Percentiles rank a stretch among this genome's conserved stretches.
Evolutionary conservation across 306 rosid species (phyloP).

Genomic region (Vigna radiata): DNA sequence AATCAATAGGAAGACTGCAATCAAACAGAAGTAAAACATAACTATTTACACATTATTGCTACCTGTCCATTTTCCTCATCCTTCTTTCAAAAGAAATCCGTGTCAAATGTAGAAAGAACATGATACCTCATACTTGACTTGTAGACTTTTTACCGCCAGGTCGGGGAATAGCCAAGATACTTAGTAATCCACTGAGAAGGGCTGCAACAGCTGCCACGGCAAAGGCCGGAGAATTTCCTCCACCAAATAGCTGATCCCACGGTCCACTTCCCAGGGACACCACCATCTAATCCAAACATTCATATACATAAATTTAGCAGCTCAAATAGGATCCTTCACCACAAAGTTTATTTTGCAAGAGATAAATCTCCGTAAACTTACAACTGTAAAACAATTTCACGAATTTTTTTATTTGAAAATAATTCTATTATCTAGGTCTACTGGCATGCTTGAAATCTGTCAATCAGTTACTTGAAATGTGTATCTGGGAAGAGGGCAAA

Average conservation of each 20-base stretch:
- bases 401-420: conserved; percentile 10
- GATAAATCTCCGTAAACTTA: conserved; percentile 21
- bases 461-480: conserved; percentile 26
- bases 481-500: conserved; percentile 34
- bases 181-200: conserved; percentile 81
- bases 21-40: conserved; percentile 32
- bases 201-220: conserved; percentile 88
- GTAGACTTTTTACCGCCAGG: conserved; percentile 72
- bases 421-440: conserved; percentile 21
- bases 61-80: conserved; percentile 49
- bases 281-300: conserved; percentile 71
- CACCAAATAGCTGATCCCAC: conserved; percentile 99
- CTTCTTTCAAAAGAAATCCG: conserved; percentile 36
- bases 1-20: conserved; percentile 41
- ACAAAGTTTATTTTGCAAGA: conserved; percentile 17
- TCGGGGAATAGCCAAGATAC: conserved; percentile 84
- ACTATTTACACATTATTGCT: conserved; percentile 55
- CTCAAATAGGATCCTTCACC: conserved; percentile 12
- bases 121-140: conserved; percentile 72
- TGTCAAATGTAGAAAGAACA: conserved; percentile 50
- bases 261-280: conserved; percentile 98
- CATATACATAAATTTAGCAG: conserved; percentile 39
- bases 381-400: conserved; percentile 2
- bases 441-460: conserved; percentile 1
- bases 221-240: conserved; percentile 96